Conservation (phyloP, 2,329 filamentous ascomycete species). For the Penicillium sp. region DNA sequence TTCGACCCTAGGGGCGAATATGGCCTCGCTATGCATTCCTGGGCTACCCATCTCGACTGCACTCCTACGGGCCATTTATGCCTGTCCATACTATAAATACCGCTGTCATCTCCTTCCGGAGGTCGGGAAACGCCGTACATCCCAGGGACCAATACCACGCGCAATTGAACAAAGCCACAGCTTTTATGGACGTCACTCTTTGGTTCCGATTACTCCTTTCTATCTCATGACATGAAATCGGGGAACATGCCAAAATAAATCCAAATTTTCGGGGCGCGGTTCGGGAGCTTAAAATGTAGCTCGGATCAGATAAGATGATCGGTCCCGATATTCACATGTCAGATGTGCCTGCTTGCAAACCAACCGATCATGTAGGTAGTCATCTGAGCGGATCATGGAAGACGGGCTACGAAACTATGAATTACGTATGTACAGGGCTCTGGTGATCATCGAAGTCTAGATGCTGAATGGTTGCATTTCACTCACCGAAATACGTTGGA, state of each 20-base stretch:
- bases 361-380: too few species aligned
- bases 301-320: slow-evolving; percentile 25
- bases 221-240: slow-evolving; percentile 1
- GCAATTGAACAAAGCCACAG: not conserved
- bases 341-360: slow-evolving; percentile 6
- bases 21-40: slow-evolving; percentile 1
- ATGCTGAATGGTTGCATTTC: too few species aligned
- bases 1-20: too few species aligned
- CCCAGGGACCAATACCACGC: not conserved
- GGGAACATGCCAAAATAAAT: not conserved
- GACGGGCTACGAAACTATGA: too few species aligned
- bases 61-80: not conserved
- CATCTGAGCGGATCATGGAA: too few species aligned
- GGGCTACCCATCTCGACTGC: not conserved
- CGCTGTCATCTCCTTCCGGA: not conserved
- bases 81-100: not conserved
- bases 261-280: slow-evolving; percentile 5
- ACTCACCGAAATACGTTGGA: too few species aligned
- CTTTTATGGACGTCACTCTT: not conserved
- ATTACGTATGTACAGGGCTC: too few species aligned
- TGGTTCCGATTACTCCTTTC: not conserved
- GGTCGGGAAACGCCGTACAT: not conserved
- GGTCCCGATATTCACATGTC: slow-evolving; percentile 14
- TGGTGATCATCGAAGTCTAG: too few species aligned
- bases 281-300: slow-evolving; percentile 6